Evolutionary conservation across 352 stramenopile species (phyloP).

Genomic region (Phytophthora boehmeriae): DNA sequence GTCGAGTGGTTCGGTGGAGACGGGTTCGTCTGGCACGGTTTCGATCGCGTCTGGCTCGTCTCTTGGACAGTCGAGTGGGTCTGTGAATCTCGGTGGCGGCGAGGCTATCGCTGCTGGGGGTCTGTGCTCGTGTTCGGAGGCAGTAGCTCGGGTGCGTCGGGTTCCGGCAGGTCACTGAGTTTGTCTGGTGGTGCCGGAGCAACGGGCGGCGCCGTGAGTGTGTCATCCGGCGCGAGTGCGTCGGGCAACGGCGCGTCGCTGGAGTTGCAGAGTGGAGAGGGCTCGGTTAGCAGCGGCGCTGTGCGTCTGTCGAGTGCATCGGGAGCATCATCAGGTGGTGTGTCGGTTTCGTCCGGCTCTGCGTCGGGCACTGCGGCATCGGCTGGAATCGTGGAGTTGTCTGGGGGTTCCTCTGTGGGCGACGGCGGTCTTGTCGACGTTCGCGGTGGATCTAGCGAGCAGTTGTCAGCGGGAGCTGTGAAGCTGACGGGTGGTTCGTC

Average conservation of each 20-base stretch:
- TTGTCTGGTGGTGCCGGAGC: slow-evolving; percentile 1
- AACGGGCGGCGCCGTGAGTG: background rate
- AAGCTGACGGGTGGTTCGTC: slow-evolving; percentile 3
- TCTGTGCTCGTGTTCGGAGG: background rate
- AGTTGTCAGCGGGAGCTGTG: background rate
- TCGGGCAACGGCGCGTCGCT: background rate
- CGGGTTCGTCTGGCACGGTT: background rate
- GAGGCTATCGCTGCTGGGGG: background rate
- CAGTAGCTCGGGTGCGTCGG: background rate
- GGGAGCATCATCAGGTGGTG: background rate
- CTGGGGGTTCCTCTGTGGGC: background rate
- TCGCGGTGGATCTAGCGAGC: background rate
- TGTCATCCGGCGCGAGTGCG: background rate
- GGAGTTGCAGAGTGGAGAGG: background rate
- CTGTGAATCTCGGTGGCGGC: background rate
- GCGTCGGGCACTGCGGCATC: background rate
- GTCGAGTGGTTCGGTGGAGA: background rate
- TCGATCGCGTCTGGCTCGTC: slow-evolving; percentile 3
- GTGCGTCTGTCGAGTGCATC: slow-evolving; percentile 1
- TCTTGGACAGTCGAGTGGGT: background rate
- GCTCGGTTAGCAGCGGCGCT: background rate
- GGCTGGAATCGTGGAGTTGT: slow-evolving; percentile 1
- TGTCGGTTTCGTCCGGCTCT: slow-evolving; percentile 2
- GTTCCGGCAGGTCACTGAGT: background rate
- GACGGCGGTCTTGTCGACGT: background rate